Conservation (phyloP, 2,329 filamentous ascomycete genomes). For the Colletotrichum spaethianum region DNA sequence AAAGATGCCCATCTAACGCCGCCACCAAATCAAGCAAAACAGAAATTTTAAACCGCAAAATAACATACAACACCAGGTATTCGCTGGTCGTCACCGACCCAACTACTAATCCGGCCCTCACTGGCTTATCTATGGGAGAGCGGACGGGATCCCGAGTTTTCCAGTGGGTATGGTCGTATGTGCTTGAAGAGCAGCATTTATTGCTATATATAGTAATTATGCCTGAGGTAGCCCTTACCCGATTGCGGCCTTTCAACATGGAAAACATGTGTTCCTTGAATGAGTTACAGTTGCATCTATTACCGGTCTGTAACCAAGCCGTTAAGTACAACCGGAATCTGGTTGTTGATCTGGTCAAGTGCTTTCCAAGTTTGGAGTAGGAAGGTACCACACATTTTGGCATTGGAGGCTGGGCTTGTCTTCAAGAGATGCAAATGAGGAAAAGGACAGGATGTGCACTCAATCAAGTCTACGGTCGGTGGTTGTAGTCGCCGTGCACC, state of each 20-base stretch:
- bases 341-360: neutral
- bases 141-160: conserved; percentile 4
- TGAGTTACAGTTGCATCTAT: neutral
- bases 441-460: no score
- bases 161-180: conserved; percentile 8
- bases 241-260: no score
- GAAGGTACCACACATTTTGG: neutral
- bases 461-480: neutral
- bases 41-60: neutral
- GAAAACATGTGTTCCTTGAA: neutral
- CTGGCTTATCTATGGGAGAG: no score
- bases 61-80: conserved; percentile 2
- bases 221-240: neutral
- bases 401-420: no score
- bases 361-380: neutral
- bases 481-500: conserved; percentile 7
- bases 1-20: no score
- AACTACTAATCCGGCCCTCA: conserved; percentile 8
- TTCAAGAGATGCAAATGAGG: neutral
- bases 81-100: conserved; percentile 12
- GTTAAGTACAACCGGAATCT: neutral
- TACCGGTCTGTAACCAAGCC: neutral
- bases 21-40: no score
- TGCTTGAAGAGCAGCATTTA: fast-evolving
- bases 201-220: neutral